Base-by-base conservation (phyloP, 2,329 filamentous ascomycete species). In the Stenocarpella maydis region DNA sequence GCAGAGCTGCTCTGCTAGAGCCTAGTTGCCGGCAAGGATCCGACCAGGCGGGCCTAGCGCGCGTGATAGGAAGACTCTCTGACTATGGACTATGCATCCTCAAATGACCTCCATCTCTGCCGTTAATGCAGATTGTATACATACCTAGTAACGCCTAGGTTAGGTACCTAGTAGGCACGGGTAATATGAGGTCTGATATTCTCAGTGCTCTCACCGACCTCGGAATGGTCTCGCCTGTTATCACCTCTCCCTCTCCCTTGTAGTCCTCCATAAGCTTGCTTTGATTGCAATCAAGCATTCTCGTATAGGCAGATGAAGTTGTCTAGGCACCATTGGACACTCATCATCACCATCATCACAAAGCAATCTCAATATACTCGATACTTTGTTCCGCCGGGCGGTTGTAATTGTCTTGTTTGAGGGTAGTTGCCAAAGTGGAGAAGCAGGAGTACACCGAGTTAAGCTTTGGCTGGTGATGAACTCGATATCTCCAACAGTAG, bases 11-110 rank as follows among this genome's bases (percentile, higher is more conserved):
- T 9, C 31, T 34, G 31, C 31, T 9, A 34, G 31, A 9, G 4
- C 31, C 9, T 55, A 47, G 64, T n/a, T 54, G 64, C 64, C 50
- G 52, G 58, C 41, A 47, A 47, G 58, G 58, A 61, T 61, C 58
- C 55, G 41, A 47, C 55, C 24, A 34, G 34, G 55, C 41, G 55
- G 41, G 55, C 55, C 39, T 47, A 45, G 55, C 39, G 55, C 55
- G 31, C n/a, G n/a, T n/a, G n/a, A n/a, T n/a, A n/a, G n/a, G n/a
- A n/a, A n/a, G n/a, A n/a, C n/a, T 8, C 8, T 4, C 41, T 61
- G 26, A 15, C 21, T 15, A 19, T 45, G 24, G 34, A 37, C 34
- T 37, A 37, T 37, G 34, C 34, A 37, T 34, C 41, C 19, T 17
- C 26, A 47, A 47, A 47, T 61, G 58, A 61, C 58, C 58, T 58